These are phyloP conservation scores for Theileria orientalis DNA, from an alignment of 169 alveolate species.

Conservation along the genomic window DNA sequence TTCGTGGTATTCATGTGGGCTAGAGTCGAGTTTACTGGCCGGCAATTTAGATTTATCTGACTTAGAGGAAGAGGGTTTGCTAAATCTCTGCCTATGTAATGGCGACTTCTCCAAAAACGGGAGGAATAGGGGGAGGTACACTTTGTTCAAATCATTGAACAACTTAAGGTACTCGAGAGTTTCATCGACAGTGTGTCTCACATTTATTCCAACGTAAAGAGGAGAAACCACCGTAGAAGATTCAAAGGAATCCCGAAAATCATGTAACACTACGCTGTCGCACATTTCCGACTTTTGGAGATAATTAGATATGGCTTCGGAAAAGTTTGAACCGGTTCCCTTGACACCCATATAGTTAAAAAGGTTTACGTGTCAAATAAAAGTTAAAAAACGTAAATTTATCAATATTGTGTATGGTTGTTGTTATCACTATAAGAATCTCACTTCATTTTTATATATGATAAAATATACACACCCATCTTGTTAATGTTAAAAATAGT, in stretches of 20 bases:
- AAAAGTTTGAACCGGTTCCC: not conserved
- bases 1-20: too few relatives aligned
- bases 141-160: slow-evolving; percentile 24
- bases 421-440: not conserved
- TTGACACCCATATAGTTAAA: not conserved
- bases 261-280: not conserved
- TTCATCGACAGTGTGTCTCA: slow-evolving; percentile 1
- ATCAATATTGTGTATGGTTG: not conserved
- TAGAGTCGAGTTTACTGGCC: not conserved
- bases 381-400: not conserved
- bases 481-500: too few relatives aligned
- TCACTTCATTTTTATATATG: too few relatives aligned
- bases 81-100: not conserved
- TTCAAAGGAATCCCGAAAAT: not conserved
- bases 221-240: slow-evolving; percentile 7
- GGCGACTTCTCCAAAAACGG: not conserved
- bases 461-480: too few relatives aligned
- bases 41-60: not conserved
- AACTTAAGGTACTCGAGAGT: not conserved
- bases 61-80: too few relatives aligned
- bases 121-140: slow-evolving; percentile 30
- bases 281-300: not conserved
- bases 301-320: slow-evolving; percentile 10
- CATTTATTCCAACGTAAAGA: slow-evolving; percentile 18
- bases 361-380: not conserved